Conservation (phyloP, 2,329 filamentous ascomycete species). For the Geosmithia putterillii region DNA sequence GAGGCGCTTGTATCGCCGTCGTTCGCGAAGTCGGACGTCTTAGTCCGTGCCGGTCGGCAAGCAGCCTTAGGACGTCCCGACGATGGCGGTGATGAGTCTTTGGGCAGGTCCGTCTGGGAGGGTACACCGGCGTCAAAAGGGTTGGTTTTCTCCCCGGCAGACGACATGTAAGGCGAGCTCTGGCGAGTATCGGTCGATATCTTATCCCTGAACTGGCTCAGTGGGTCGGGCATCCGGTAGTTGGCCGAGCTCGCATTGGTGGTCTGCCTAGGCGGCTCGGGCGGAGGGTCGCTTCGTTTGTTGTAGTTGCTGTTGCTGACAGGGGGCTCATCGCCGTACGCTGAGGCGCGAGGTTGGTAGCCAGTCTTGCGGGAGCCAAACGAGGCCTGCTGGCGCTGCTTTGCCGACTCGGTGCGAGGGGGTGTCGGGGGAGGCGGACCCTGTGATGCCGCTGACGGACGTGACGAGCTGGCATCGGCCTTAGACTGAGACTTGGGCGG, state of each 20-base stretch:
- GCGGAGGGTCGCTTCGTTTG: slow-evolving; percentile 16
- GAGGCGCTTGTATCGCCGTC: not conserved
- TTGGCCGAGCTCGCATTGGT: slow-evolving; percentile 4
- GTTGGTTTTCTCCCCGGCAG: slow-evolving; percentile 46
- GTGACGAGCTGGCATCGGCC: slow-evolving; percentile 5
- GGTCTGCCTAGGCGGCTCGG: slow-evolving; percentile 2
- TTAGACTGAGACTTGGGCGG: slow-evolving; percentile 15
- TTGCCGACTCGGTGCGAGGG: slow-evolving; percentile 38
- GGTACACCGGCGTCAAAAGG: slow-evolving; percentile 31
- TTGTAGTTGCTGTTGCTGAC: slow-evolving; percentile 38
- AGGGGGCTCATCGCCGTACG: slow-evolving; percentile 37
- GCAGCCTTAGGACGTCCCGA: not conserved
- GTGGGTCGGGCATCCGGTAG: slow-evolving; percentile 27
- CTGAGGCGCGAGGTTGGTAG: slow-evolving; percentile 35
- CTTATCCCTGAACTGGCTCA: slow-evolving; percentile 33
- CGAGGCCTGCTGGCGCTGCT: slow-evolving; percentile 39
- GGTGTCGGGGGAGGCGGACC: slow-evolving; percentile 23
- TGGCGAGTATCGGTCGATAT: slow-evolving; percentile 34
- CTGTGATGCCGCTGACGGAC: slow-evolving; percentile 2
- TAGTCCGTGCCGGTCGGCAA: not conserved
- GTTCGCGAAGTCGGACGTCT: slow-evolving; percentile 10
- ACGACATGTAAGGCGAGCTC: slow-evolving; percentile 42
- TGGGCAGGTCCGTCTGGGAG: slow-evolving; percentile 4
- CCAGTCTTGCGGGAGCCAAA: slow-evolving; percentile 39
- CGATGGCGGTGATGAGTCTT: not conserved